A percentile compares a stretch with the other conserved stretches of the same genome.
These are phyloP conservation scores for Suillus decipiens DNA, from an alignment of 768 basidiomycete species.

Conservation along the genomic window DNA sequence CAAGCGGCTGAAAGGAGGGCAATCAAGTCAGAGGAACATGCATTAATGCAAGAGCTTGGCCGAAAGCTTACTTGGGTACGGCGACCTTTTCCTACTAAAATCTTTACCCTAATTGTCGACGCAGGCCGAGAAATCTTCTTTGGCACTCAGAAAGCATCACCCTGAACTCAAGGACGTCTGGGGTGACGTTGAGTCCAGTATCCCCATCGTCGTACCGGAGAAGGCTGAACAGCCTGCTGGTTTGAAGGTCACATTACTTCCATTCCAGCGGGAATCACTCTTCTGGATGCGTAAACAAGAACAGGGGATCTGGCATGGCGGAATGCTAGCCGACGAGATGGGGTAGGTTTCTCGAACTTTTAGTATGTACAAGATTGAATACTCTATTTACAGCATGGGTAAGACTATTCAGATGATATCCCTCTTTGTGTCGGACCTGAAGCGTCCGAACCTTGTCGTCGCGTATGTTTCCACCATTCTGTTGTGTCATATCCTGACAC, in stretches of 20 bases:
- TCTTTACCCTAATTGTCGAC: constrained; percentile 11
- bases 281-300: constrained; percentile 98
- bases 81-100: constrained; percentile 17
- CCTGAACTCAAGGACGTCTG: constrained; percentile 83
- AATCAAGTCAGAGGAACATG: constrained; percentile 49
- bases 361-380: constrained; percentile 16
- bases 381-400: constrained; percentile 61
- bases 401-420: constrained; percentile 98
- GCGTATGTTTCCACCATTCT: constrained; percentile 57
- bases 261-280: constrained; percentile 94
- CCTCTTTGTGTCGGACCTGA: constrained; percentile 74
- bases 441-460: constrained; percentile 87
- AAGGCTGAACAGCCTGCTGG: constrained; percentile 78
- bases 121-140: constrained; percentile 70
- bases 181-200: constrained; percentile 76
- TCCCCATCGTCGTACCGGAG: constrained; percentile 62
- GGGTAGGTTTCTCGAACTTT: constrained; percentile 52
- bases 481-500: constrained; percentile 3
- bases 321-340: constrained; percentile 94
- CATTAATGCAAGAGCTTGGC: constrained; percentile 58
- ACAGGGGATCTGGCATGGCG: constrained; percentile 81
- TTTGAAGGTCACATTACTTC: constrained; percentile 84
- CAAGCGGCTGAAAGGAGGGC: constrained; percentile 26
- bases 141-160: constrained; percentile 69
- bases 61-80: constrained; percentile 73